phyloP scores from a whole-genome alignment of 1,139 yeast species.

The Candida pseudocylindracea region DNA sequence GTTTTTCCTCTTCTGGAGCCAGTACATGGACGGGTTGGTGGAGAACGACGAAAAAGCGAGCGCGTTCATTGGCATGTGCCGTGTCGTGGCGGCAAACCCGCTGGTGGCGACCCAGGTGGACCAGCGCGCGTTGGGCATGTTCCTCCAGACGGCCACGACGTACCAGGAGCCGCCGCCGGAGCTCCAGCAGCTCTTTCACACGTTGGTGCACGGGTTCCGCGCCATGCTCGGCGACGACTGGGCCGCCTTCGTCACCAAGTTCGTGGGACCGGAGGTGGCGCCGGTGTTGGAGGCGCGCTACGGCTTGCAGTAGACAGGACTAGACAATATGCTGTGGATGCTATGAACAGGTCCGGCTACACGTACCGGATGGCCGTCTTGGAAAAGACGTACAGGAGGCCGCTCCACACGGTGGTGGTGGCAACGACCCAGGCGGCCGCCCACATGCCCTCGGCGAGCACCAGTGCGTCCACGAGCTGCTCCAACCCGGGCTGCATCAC shows the following conservation, averaged over 20 bases:
- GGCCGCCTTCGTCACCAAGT: background rate
- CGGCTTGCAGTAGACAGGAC: too few relatives aligned
- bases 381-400: conserved; percentile 42
- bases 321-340: too few relatives aligned
- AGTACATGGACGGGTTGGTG: conserved; percentile 34
- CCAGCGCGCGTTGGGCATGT: background rate
- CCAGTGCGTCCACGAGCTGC: background rate
- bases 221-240: background rate
- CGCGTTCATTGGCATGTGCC: conserved; percentile 58
- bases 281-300: too few relatives aligned
- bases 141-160: background rate
- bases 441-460: conserved; percentile 2
- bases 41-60: conserved; percentile 72
- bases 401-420: conserved; percentile 57
- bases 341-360: too few relatives aligned
- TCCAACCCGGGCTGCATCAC: conserved; percentile 41
- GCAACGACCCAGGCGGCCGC: conserved; percentile 29
- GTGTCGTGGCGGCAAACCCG: conserved; percentile 42
- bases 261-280: background rate
- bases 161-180: background rate
- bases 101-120: too few relatives aligned
- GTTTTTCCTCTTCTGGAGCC: conserved; percentile 44
- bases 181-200: background rate
- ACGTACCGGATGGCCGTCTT: too few relatives aligned
- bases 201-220: background rate